A percentile compares a stretch with the other conserved stretches of the same genome.
phyloP scores from a whole-genome alignment of 345 rosid species.

The Combretum micranthum region DNA sequence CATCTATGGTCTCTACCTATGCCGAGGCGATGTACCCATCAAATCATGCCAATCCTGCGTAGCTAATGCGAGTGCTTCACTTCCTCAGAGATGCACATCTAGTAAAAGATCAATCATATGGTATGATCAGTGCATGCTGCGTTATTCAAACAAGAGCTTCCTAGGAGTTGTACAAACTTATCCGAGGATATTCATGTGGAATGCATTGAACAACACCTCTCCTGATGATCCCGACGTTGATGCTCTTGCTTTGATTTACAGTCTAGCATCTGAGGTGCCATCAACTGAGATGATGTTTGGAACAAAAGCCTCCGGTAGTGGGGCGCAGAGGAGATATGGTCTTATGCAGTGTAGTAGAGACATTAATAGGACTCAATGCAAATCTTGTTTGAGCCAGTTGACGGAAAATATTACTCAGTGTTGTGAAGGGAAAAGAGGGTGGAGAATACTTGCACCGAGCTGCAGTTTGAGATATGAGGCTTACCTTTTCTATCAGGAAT shows the following conservation, averaged over 20 bases:
- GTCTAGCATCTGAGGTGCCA: background rate
- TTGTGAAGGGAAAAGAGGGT: slow-evolving; percentile 21
- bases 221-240: slow-evolving; percentile 5
- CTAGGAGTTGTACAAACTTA: background rate
- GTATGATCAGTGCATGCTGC: slow-evolving; percentile 25
- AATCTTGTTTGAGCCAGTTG: slow-evolving; percentile 10
- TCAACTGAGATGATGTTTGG: slow-evolving; percentile 3
- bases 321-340: slow-evolving; percentile 11
- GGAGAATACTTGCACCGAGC: slow-evolving; percentile 25
- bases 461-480: slow-evolving; percentile 28
- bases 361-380: slow-evolving; percentile 11
- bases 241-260: slow-evolving; percentile 8
- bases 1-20: slow-evolving; percentile 22
- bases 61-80: slow-evolving; percentile 10
- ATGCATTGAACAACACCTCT: slow-evolving; percentile 1
- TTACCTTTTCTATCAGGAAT: slow-evolving; percentile 1
- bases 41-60: slow-evolving; percentile 18
- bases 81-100: slow-evolving; percentile 10
- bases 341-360: slow-evolving; percentile 33
- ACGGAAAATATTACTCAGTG: background rate
- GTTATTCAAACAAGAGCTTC: slow-evolving; percentile 15
- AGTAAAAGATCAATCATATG: slow-evolving; percentile 17
- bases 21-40: slow-evolving; percentile 26
- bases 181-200: background rate
- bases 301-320: background rate